Percentiles rank a stretch among this genome's conserved stretches.
Evolutionary conservation across 371 early-diverging fungal species (phyloP).

Genomic region (Rhizomucor pusillus): DNA sequence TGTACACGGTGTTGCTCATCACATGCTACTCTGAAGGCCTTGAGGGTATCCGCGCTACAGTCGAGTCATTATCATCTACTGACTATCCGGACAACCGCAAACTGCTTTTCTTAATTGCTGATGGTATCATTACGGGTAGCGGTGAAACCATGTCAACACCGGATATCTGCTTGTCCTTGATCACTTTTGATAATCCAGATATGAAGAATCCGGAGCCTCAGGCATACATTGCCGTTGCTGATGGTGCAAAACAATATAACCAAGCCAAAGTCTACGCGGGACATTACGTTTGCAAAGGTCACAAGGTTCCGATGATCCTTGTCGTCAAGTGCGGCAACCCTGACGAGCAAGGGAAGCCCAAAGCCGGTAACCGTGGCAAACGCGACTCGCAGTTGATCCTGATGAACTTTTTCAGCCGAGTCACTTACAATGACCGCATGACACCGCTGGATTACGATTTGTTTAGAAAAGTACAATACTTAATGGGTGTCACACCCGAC

Average conservation of each 20-base stretch:
- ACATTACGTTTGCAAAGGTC: constrained; percentile 60
- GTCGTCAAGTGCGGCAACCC: constrained; percentile 84
- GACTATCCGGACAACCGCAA: constrained; percentile 88
- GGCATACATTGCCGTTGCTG: constrained; percentile 84
- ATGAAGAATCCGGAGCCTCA: constrained; percentile 61
- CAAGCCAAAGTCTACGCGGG: constrained; percentile 93
- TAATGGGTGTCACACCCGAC: constrained; percentile 81
- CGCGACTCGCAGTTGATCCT: constrained; percentile 92
- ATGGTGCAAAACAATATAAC: constrained; percentile 82
- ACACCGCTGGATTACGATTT: constrained; percentile 86
- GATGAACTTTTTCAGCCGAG: constrained; percentile 89
- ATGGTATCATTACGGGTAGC: constrained; percentile 82
- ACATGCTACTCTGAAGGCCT: constrained; percentile 93
- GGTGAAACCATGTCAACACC: constrained; percentile 79
- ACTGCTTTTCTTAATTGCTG: constrained; percentile 87
- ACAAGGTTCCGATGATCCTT: constrained; percentile 67
- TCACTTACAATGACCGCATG: constrained; percentile 80
- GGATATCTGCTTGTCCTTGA: constrained; percentile 64
- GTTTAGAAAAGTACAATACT: constrained; percentile 70
- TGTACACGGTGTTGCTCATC: constrained; percentile 64
- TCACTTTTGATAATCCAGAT: constrained; percentile 56
- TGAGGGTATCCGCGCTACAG: constrained; percentile 80
- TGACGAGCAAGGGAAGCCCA: constrained; percentile 64
- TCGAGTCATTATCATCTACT: constrained; percentile 88
- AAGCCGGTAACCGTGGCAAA: constrained; percentile 92